Percentiles rank a stretch among this genome's conserved stretches.
Conservation (phyloP, 495 filamentous ascomycete genomes). For the Podospora pseudopauciseta region DNA sequence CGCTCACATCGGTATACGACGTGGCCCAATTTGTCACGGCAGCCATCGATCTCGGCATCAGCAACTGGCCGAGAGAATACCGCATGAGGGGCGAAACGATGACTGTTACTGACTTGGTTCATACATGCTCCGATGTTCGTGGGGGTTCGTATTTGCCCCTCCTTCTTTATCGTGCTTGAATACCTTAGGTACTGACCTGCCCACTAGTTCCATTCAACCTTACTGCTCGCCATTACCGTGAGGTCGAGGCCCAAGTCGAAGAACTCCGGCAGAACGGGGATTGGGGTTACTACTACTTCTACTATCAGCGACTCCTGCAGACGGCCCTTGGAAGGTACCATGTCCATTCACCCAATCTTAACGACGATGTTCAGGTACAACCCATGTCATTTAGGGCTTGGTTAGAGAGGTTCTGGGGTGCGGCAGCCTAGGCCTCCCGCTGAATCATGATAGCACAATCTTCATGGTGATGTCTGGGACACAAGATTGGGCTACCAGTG, state of each 20-base stretch:
- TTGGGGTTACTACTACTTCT: conserved; percentile 30
- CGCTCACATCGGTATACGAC: conserved; percentile 64
- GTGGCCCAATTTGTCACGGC: conserved; percentile 63
- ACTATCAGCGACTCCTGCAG: conserved; percentile 47
- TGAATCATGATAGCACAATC: neutral
- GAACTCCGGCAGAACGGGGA: conserved; percentile 38
- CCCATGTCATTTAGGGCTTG: conserved; percentile 47
- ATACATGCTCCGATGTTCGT: conserved; percentile 40
- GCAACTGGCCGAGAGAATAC: conserved; percentile 63
- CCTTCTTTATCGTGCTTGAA: conserved; percentile 8
- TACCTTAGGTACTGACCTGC: neutral
- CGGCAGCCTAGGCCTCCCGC: conserved; percentile 23
- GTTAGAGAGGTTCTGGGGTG: conserved; percentile 46
- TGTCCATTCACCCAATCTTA: conserved; percentile 44
- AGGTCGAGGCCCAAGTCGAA: conserved; percentile 41
- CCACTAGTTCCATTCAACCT: conserved; percentile 40
- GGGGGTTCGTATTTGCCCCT: conserved; percentile 32
- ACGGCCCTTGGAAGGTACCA: conserved; percentile 50
- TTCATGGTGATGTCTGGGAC: conserved; percentile 11
- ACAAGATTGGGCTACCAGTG: neutral
- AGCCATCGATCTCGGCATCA: conserved; percentile 56
- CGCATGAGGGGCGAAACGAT: conserved; percentile 61
- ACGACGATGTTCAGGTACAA: conserved; percentile 37
- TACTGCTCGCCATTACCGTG: conserved; percentile 36
- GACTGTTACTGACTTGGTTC: conserved; percentile 49